These are phyloP conservation scores for Thinopyrum obtusiflorum DNA, from an alignment of 202 grass and related monocot species.

Conservation along the genomic window DNA sequence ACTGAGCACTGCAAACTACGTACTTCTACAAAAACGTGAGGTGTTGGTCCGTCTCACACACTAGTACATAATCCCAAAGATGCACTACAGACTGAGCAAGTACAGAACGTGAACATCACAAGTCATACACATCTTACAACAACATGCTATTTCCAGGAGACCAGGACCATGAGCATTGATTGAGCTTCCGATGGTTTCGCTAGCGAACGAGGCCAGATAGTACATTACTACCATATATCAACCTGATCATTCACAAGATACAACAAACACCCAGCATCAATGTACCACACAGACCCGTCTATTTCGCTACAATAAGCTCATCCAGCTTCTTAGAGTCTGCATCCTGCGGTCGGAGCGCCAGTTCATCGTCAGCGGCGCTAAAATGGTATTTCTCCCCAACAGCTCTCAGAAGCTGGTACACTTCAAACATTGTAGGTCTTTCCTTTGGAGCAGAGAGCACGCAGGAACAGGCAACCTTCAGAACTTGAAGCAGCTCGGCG, in stretches of 20 bases:
- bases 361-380: conserved; percentile 56
- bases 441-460: conserved; percentile 71
- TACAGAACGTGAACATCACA: neutral
- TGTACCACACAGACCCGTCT: conserved; percentile 17
- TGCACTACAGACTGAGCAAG: neutral
- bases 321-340: conserved; percentile 41
- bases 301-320: conserved; percentile 83
- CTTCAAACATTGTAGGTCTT: conserved; percentile 88
- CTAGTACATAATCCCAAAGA: neutral
- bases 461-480: conserved; percentile 84
- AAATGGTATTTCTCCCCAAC: conserved; percentile 94
- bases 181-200: no score
- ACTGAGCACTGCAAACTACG: neutral
- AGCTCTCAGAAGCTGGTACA: conserved; percentile 89
- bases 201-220: neutral
- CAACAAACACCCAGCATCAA: neutral
- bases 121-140: conserved; percentile 26
- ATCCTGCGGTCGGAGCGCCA: conserved; percentile 43
- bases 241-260: conserved; percentile 17
- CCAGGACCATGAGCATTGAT: neutral
- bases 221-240: neutral
- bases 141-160: neutral
- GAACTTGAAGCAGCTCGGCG: conserved; percentile 80
- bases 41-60: neutral
- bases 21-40: neutral